Evolutionary conservation across 2,329 filamentous ascomycete genomes (phyloP).

Genomic region (Chrysoporthe puriensis): DNA sequence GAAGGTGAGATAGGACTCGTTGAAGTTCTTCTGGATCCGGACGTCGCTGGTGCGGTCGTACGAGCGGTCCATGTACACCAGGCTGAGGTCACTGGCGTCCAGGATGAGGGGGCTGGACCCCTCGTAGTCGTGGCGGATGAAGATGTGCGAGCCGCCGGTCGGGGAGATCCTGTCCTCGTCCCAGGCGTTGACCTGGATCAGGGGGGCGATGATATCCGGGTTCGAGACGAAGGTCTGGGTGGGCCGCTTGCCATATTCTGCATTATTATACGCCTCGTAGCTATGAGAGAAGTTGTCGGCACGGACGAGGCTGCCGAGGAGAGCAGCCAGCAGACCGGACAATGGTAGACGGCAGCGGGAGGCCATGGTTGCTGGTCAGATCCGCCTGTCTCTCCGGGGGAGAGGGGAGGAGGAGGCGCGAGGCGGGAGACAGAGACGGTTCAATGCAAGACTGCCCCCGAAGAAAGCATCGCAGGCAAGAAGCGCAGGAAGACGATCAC

Average conservation of each 20-base stretch:
- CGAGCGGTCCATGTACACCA: conserved; percentile 43
- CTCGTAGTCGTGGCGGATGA: conserved; percentile 36
- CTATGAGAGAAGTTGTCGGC: conserved; percentile 29
- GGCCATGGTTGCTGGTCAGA: background rate
- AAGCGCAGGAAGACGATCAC: background rate
- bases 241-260: conserved; percentile 36
- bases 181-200: conserved; percentile 41
- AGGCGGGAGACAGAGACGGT: background rate
- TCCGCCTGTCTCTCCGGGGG: background rate
- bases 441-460: background rate
- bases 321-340: background rate
- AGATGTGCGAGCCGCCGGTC: conserved; percentile 39
- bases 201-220: conserved; percentile 37
- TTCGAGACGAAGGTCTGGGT: conserved; percentile 41
- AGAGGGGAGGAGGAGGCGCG: too few relatives aligned
- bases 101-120: conserved; percentile 42
- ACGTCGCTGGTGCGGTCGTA: conserved; percentile 37
- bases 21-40: conserved; percentile 31
- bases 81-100: conserved; percentile 40
- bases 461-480: background rate
- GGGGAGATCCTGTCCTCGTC: conserved; percentile 34
- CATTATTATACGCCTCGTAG: conserved; percentile 36
- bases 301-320: background rate
- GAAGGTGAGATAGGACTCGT: conserved; percentile 31
- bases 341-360: background rate